Conservation (phyloP, 176 grass and related monocot genomes). For the Musa beccarii region DNA sequence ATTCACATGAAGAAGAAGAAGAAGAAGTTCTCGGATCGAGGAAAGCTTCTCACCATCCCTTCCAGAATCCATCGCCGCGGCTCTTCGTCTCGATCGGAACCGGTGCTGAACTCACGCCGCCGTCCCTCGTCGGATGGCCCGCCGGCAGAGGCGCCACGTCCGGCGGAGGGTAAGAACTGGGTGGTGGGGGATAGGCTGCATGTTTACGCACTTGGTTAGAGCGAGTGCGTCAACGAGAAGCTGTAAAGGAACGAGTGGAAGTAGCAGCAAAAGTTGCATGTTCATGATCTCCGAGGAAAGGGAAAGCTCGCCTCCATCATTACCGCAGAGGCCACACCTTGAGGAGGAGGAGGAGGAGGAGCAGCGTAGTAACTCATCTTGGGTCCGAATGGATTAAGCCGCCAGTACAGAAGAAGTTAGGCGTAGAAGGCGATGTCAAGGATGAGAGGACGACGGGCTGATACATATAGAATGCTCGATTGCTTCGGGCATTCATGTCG, state of each 20-base stretch:
- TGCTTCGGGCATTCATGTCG: no score
- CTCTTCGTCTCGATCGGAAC: slow-evolving; percentile 27
- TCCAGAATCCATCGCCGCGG: slow-evolving; percentile 54
- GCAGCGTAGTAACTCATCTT: not conserved
- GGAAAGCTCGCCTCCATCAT: not conserved
- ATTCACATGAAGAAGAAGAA: not conserved
- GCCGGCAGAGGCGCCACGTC: slow-evolving; percentile 24
- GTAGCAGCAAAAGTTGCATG: no score
- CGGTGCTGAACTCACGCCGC: slow-evolving; percentile 23
- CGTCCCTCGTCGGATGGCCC: slow-evolving; percentile 33
- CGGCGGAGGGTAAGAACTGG: slow-evolving; percentile 7
- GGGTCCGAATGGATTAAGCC: not conserved
- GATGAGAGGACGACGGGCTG: not conserved
- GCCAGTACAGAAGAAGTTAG: not conserved
- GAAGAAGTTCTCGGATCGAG: not conserved
- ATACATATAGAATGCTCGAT: not conserved
- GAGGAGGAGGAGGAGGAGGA: not conserved
- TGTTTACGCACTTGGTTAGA: not conserved
- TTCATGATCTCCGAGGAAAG: not conserved
- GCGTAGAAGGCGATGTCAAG: not conserved
- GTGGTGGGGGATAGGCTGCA: slow-evolving; percentile 35
- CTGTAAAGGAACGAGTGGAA: no score
- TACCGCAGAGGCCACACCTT: not conserved
- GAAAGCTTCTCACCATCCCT: slow-evolving; percentile 44
- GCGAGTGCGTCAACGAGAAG: no score